Conservation (phyloP, 164 flowering plant genomes). For the Aristolochia contorta region DNA sequence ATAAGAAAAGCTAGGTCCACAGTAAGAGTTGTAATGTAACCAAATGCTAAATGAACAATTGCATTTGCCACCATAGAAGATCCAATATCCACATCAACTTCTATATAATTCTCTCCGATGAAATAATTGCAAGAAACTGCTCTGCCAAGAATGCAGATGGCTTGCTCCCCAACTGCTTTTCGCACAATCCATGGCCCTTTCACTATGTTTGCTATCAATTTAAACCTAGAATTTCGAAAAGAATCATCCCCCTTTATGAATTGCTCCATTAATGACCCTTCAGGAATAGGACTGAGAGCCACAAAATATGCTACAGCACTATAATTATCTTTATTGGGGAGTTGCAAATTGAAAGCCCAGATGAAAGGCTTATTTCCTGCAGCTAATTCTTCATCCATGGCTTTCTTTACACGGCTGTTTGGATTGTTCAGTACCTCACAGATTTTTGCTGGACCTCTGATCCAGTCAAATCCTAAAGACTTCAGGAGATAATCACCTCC, state of each 20-base stretch:
- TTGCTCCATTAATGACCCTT: slow-evolving; percentile 54
- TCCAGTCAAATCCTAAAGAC: slow-evolving; percentile 90
- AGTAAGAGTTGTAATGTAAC: slow-evolving; percentile 68
- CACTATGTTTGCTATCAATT: slow-evolving; percentile 83
- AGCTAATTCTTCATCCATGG: slow-evolving; percentile 42
- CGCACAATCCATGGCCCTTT: slow-evolving; percentile 95
- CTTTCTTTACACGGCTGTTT: slow-evolving; percentile 54
- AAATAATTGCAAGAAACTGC: slow-evolving; percentile 69
- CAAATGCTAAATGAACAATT: slow-evolving; percentile 84
- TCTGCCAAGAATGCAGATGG: slow-evolving; percentile 78
- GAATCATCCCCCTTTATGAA: slow-evolving; percentile 75
- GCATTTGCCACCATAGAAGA: slow-evolving; percentile 93
- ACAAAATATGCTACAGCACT: slow-evolving; percentile 77
- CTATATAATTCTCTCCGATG: slow-evolving; percentile 43
- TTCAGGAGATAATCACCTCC: slow-evolving; percentile 70
- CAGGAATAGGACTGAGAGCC: slow-evolving; percentile 47
- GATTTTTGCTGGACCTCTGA: slow-evolving; percentile 61
- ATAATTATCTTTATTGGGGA: slow-evolving; percentile 71
- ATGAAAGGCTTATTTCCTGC: slow-evolving; percentile 49
- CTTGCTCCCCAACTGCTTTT: slow-evolving; percentile 93
- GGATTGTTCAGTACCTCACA: slow-evolving; percentile 49
- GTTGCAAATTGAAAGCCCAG: slow-evolving; percentile 89
- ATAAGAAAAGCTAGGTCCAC: slow-evolving; percentile 88
- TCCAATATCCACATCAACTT: slow-evolving; percentile 49
- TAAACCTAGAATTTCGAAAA: slow-evolving; percentile 66